A percentile compares a stretch with the other conserved stretches of the same genome.
Evolutionary conservation across 768 basidiomycete species (phyloP).

Genomic region (Baorangia bicolor): DNA sequence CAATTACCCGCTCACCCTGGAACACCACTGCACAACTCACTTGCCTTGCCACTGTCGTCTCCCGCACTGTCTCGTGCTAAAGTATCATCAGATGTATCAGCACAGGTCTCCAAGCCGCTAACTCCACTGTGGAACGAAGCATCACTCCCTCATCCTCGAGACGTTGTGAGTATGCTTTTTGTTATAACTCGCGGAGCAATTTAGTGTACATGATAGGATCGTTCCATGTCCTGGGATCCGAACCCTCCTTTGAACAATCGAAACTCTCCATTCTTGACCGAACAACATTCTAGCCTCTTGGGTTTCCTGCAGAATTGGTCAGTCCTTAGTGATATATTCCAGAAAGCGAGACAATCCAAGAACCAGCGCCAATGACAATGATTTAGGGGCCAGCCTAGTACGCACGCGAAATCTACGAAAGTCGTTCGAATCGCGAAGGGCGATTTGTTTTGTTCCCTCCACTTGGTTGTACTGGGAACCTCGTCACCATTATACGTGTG

Average conservation of each 20-base stretch:
- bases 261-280: conserved; percentile 63
- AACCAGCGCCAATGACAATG: conserved; percentile 1
- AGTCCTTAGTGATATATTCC: conserved; percentile 21
- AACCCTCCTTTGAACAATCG: conserved; percentile 35
- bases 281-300: conserved; percentile 54
- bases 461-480: conserved; percentile 58
- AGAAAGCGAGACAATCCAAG: not conserved
- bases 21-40: not conserved
- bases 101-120: not conserved
- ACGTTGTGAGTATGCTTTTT: conserved; percentile 15
- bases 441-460: conserved; percentile 54
- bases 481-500: conserved; percentile 68
- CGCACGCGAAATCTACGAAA: conserved; percentile 38
- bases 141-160: not conserved
- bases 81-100: not conserved
- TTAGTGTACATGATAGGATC: conserved; percentile 36
- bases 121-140: conserved; percentile 23
- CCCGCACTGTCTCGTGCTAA: not conserved
- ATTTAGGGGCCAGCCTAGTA: conserved; percentile 48
- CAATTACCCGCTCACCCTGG: conserved; percentile 20
- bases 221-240: conserved; percentile 64
- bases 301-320: conserved; percentile 62
- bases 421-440: conserved; percentile 45
- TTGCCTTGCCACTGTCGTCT: not conserved
- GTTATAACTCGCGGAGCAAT: not conserved